Conservation (phyloP, 305 asterid species). For the Fraxinus paxiana region DNA sequence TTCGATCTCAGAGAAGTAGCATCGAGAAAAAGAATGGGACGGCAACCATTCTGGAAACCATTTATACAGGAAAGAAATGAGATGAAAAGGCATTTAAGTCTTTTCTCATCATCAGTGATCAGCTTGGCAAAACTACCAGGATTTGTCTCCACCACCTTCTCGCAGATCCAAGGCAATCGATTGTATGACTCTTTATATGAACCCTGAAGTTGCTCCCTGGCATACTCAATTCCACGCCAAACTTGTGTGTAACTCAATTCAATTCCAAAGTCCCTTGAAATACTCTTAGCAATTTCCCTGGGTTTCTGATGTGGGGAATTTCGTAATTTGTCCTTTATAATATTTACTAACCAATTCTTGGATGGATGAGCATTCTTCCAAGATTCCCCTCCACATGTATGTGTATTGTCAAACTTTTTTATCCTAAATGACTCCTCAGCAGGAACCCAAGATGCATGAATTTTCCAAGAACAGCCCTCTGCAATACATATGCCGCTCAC, state of each 20-base stretch:
- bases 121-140: slow-evolving; percentile 68
- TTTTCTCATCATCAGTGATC: slow-evolving; percentile 57
- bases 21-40: slow-evolving; percentile 83
- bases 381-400: slow-evolving; percentile 71
- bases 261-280: slow-evolving; percentile 70
- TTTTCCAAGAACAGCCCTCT: slow-evolving; percentile 85
- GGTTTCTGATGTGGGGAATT: slow-evolving; percentile 82
- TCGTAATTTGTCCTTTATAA: slow-evolving; percentile 68
- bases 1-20: slow-evolving; percentile 66
- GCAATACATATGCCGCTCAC: slow-evolving; percentile 74
- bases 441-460: slow-evolving; percentile 81
- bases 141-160: slow-evolving; percentile 62
- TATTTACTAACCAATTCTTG: slow-evolving; percentile 71
- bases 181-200: slow-evolving; percentile 72
- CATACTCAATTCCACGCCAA: slow-evolving; percentile 82
- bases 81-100: slow-evolving; percentile 55
- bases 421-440: slow-evolving; percentile 61
- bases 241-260: slow-evolving; percentile 70
- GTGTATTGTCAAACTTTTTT: slow-evolving; percentile 59
- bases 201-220: slow-evolving; percentile 81
- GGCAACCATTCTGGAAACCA: slow-evolving; percentile 66
- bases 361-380: slow-evolving; percentile 83
- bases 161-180: slow-evolving; percentile 75
- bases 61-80: slow-evolving; percentile 53
- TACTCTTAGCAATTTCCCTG: slow-evolving; percentile 67